Conservation (phyloP, 345 rosid species). For the Gossypium rotundifolium region DNA sequence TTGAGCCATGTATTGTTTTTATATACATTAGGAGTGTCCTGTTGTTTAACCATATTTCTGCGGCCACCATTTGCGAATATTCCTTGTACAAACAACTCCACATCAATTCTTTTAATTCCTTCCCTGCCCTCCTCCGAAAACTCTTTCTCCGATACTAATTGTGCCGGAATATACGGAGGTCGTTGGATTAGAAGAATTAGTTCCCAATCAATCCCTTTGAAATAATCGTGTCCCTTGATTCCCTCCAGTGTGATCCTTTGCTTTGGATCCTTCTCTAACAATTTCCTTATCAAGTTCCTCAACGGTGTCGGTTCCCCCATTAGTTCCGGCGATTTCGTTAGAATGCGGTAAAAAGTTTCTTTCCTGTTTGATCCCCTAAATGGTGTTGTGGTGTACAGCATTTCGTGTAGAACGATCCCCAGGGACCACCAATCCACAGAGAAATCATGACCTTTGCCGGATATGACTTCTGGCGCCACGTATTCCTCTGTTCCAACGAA, state of each 20-base stretch:
- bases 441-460: conserved; percentile 73
- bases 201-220: conserved; percentile 58
- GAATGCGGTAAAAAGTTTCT: conserved; percentile 58
- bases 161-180: conserved; percentile 65
- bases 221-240: conserved; percentile 68
- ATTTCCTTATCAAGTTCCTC: conserved; percentile 50
- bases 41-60: too few species aligned
- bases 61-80: conserved; percentile 21
- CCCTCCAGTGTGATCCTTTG: conserved; percentile 48
- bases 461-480: conserved; percentile 77
- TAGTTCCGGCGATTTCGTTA: conserved; percentile 45
- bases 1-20: too few species aligned
- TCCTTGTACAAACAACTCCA: conserved; percentile 59
- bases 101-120: conserved; percentile 32
- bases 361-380: conserved; percentile 62
- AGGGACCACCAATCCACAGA: conserved; percentile 92
- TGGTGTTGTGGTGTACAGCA: conserved; percentile 81
- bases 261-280: conserved; percentile 62
- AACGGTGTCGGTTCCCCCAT: conserved; percentile 67
- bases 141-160: background rate
- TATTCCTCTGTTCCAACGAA: conserved; percentile 95
- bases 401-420: conserved; percentile 75
- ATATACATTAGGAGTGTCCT: too few species aligned
- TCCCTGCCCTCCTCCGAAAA: conserved; percentile 14
- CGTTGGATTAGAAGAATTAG: conserved; percentile 36